Evolutionary conservation across 345 rosid genomes (phyloP).

Genomic region (Salix koriyanagi): DNA sequence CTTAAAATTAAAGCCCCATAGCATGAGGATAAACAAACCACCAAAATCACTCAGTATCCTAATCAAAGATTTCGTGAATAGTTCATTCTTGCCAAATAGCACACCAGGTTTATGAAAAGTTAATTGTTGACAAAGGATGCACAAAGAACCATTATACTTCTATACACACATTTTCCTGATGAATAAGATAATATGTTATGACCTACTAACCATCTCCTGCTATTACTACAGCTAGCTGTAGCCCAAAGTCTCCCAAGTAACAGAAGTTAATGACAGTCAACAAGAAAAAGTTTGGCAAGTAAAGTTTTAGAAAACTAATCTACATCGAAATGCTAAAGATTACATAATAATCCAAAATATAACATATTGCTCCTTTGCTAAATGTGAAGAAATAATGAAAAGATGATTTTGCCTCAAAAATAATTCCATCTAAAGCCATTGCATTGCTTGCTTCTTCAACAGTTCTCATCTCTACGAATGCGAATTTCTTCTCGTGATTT

Average conservation of each 20-base stretch:
- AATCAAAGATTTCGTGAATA: not conserved
- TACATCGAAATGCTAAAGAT: not conserved
- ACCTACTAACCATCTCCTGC: not conserved
- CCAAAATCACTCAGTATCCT: not conserved
- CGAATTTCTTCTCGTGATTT: slow-evolving; percentile 24
- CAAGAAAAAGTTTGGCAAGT: not conserved
- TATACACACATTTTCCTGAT: not conserved
- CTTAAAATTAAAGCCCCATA: not conserved
- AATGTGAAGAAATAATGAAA: not conserved
- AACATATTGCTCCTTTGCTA: not conserved
- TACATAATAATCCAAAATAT: not conserved
- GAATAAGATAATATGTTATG: not conserved
- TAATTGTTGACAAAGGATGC: not conserved
- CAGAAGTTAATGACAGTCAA: not conserved
- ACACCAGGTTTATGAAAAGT: not conserved
- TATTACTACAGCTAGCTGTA: not conserved
- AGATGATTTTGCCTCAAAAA: slow-evolving; percentile 9
- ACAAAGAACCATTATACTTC: not conserved
- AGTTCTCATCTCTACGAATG: slow-evolving; percentile 21
- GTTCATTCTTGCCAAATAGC: not conserved
- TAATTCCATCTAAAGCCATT: slow-evolving; percentile 22
- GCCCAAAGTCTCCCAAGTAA: not conserved
- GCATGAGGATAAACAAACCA: not conserved
- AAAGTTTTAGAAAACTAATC: not conserved
- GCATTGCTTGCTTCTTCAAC: slow-evolving; percentile 27